Evolutionary conservation across 345 rosid genomes (phyloP).

Genomic region (Odontarrhena argentea): DNA sequence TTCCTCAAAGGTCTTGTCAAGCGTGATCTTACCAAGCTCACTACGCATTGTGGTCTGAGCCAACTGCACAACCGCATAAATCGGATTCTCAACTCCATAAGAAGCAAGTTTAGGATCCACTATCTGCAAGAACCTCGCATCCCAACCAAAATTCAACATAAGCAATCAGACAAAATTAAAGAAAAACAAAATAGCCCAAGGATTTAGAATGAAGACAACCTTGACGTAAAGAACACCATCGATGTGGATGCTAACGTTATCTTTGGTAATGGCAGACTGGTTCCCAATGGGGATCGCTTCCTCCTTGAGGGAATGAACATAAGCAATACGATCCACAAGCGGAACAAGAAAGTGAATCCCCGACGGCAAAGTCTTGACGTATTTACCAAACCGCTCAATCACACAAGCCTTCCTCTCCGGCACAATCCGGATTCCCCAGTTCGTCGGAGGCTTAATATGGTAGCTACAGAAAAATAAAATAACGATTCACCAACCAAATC

Average conservation of each 20-base stretch:
- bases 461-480: conserved; percentile 42
- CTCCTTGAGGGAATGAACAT: conserved; percentile 95
- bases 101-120: conserved; percentile 88
- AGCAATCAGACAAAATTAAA: not conserved
- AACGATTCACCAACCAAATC: not conserved
- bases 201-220: conserved; percentile 42
- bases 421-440: conserved; percentile 89
- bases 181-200: not conserved
- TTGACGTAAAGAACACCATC: conserved; percentile 92
- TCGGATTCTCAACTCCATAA: conserved; percentile 94
- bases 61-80: conserved; percentile 84
- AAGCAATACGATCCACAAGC: conserved; percentile 83
- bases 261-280: conserved; percentile 90
- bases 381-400: conserved; percentile 87
- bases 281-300: conserved; percentile 91
- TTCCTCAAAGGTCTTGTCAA: conserved; percentile 96
- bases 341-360: conserved; percentile 92
- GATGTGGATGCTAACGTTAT: conserved; percentile 90
- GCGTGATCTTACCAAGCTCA: conserved; percentile 93
- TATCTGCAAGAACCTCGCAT: conserved; percentile 49
- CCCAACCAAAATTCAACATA: not conserved
- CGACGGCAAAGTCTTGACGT: conserved; percentile 68
- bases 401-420: conserved; percentile 91
- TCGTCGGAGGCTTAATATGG: conserved; percentile 73
- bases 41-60: conserved; percentile 99